Evolutionary conservation across 2,329 filamentous ascomycete genomes (phyloP), one percentile per base, ranked within the genome.

Genomic region (Trichoderma sp.): DNA sequence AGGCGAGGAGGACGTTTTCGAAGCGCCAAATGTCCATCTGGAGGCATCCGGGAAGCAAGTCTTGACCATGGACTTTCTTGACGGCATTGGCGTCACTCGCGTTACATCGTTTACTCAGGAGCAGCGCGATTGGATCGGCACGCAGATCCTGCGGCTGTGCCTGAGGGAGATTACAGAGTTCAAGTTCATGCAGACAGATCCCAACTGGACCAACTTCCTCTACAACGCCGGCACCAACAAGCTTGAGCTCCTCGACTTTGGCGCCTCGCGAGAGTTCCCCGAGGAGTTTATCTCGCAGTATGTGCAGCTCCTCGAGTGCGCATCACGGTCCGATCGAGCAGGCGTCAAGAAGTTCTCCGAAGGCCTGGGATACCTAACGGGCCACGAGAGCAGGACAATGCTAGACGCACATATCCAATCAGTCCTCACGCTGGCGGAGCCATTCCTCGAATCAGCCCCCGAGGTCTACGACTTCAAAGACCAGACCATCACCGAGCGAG

Each of bases 141-240:
- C 95, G 0, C 94, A 98, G 81, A 94, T 98, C 78, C 89, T 98
- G 71, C 93, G 95, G 4, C 91, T 99, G 12, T 98, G 95, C 82
- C 89, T 98, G 53, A 93, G 95, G 75, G 97, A 98, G 85, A 96
- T 98, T 79, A 93, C 93, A 78, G 95, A 98, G 84, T 98, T 98
- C 90, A 92, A 89, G 76, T 98, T 97, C 86, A 99, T 99, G 97
- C 97, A 99, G 86, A 99, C 97, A 6, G 97, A 99, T 82, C 97
- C 97, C 56, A 99, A 99, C 87, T 99, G 97, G 97, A 98, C 96
- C 41, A 99, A 99, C 85, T 99, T 99, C 84, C 88, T 98, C 24
- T 99, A 95, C 88, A 97, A 98, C 80, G 87, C 91, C 1, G 80
- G 86, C 24, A 91, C 89, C 4, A 87, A 91, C 80, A 93, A 91